These are phyloP conservation scores for Davidsoniella neocaledoniae DNA, from an alignment of 2,329 filamentous ascomycete genomes.

Conservation along the genomic window DNA sequence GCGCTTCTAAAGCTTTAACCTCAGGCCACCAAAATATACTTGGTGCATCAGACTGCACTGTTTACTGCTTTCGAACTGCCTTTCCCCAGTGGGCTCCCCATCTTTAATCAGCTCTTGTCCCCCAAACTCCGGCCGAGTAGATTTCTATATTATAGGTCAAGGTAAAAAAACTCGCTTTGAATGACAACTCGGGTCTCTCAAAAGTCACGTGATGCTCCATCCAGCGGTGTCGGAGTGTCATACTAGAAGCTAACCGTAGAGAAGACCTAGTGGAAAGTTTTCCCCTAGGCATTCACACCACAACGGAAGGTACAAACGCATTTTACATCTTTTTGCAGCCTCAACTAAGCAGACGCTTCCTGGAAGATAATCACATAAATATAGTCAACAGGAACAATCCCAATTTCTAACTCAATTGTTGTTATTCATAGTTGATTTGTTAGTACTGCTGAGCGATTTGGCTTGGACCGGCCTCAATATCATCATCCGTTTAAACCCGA, in stretches of 20 bases:
- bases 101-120: background rate
- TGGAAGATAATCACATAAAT: background rate
- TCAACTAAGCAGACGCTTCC: background rate
- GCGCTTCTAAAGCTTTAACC: too few species aligned
- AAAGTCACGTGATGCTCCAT: constrained; percentile 1
- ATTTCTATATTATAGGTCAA: too few species aligned
- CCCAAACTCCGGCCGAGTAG: too few species aligned
- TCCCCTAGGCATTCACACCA: too few species aligned
- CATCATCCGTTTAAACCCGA: constrained; percentile 5
- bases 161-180: too few species aligned
- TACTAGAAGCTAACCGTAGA: background rate
- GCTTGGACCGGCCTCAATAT: too few species aligned
- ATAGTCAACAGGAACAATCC: background rate
- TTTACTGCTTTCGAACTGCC: background rate
- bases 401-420: background rate
- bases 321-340: background rate
- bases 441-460: too few species aligned
- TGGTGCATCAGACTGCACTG: background rate
- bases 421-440: too few species aligned
- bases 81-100: background rate
- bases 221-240: constrained; percentile 10
- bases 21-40: background rate
- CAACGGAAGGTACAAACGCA: constrained; percentile 9
- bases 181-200: too few species aligned
- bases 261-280: too few species aligned